phyloP scores from a whole-genome alignment of 2,329 filamentous ascomycete species.

The Pseudohalonectria lignicola region DNA sequence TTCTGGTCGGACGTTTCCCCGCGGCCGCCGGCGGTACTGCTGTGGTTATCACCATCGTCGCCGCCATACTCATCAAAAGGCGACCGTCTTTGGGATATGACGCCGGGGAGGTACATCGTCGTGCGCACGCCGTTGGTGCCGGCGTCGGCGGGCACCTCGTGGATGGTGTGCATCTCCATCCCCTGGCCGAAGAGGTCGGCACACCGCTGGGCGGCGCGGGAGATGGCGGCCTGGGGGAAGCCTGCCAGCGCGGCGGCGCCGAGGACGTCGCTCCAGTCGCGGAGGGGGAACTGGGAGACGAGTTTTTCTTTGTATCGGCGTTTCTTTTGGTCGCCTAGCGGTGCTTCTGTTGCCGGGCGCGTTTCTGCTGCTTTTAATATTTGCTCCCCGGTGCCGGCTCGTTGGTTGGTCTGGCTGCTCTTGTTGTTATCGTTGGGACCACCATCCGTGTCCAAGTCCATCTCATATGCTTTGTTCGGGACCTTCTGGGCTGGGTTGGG shows the following conservation, averaged over 20 bases:
- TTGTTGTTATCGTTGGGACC: no score
- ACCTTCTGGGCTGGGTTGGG: no score
- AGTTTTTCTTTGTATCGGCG: neutral
- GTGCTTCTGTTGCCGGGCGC: neutral
- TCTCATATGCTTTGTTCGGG: neutral
- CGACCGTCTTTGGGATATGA: no score
- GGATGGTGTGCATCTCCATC: slow-evolving; percentile 52
- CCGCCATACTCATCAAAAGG: neutral
- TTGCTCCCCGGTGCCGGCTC: no score
- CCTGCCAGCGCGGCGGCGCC: slow-evolving; percentile 67
- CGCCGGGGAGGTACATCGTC: slow-evolving; percentile 1
- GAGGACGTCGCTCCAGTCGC: slow-evolving; percentile 81
- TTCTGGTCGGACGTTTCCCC: no score
- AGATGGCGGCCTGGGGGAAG: slow-evolving; percentile 53
- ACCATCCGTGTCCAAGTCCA: neutral
- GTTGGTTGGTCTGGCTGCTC: no score
- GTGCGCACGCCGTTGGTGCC: neutral
- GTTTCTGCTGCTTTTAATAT: neutral
- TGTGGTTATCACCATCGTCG: neutral
- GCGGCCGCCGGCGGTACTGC: neutral
- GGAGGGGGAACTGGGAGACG: slow-evolving; percentile 27
- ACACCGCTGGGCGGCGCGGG: slow-evolving; percentile 63
- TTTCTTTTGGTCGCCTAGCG: neutral
- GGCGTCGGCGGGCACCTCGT: slow-evolving; percentile 6
- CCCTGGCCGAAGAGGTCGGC: slow-evolving; percentile 62